Evolutionary conservation across 768 basidiomycete species (phyloP).

Genomic region (Mycena kentingensis): DNA sequence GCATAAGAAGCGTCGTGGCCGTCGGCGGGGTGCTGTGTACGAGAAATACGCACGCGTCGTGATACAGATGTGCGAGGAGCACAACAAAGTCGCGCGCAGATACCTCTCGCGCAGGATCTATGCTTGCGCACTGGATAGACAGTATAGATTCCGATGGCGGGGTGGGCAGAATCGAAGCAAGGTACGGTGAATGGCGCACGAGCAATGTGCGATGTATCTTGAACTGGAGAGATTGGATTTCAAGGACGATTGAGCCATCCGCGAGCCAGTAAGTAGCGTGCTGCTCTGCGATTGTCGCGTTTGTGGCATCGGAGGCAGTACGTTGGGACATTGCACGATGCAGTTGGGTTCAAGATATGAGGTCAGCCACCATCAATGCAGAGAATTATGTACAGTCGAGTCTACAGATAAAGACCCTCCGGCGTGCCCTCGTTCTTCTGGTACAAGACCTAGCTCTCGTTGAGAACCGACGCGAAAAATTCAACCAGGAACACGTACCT

Average conservation of each 20-base stretch:
- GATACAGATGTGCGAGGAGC: slow-evolving; percentile 66
- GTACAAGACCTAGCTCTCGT: slow-evolving; percentile 91
- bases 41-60: slow-evolving; percentile 57
- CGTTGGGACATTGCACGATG: no score
- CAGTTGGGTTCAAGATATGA: no score
- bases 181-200: slow-evolving; percentile 46
- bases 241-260: slow-evolving; percentile 61
- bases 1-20: slow-evolving; percentile 7
- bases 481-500: slow-evolving; percentile 49
- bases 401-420: slow-evolving; percentile 81
- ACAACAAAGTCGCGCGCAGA: slow-evolving; percentile 51
- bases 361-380: no score
- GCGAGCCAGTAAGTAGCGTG: slow-evolving; percentile 67
- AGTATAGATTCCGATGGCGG: neutral
- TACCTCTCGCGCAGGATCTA: slow-evolving; percentile 43
- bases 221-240: slow-evolving; percentile 48
- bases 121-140: slow-evolving; percentile 16
- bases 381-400: slow-evolving; percentile 14
- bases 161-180: slow-evolving; percentile 10
- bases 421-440: slow-evolving; percentile 97
- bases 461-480: slow-evolving; percentile 9
- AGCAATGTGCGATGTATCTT: slow-evolving; percentile 59
- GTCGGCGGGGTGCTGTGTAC: no score
- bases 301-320: no score
- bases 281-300: no score